phyloP scores from a whole-genome alignment of 257 asterid species.

The Nicotiana benthamiana region DNA sequence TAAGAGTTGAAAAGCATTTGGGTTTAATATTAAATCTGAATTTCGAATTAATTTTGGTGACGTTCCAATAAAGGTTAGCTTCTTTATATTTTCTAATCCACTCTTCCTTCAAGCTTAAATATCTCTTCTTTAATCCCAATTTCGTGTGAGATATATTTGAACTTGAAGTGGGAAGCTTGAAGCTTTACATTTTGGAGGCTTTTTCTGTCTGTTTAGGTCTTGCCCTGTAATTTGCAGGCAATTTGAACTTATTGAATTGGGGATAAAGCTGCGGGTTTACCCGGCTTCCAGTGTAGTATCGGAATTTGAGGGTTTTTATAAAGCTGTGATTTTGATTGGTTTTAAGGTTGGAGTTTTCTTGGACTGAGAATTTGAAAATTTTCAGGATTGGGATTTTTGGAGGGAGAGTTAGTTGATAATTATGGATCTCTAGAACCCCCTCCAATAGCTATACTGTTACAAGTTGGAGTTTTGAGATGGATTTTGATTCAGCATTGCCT shows the following conservation, averaged over 20 bases:
- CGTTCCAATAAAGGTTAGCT: slow-evolving; percentile 12
- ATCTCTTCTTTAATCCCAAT: not conserved
- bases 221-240: slow-evolving; percentile 13
- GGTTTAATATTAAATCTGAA: slow-evolving; percentile 27
- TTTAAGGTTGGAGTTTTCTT: slow-evolving; percentile 7
- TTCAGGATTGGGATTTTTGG: slow-evolving; percentile 46
- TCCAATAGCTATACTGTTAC: slow-evolving; percentile 18
- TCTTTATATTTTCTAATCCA: slow-evolving; percentile 1
- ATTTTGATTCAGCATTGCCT: slow-evolving; percentile 29
- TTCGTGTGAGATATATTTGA: not conserved
- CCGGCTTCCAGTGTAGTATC: not conserved
- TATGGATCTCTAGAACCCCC: slow-evolving; percentile 46
- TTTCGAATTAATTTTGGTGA: slow-evolving; percentile 9
- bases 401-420: slow-evolving; percentile 52
- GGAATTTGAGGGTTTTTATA: not conserved
- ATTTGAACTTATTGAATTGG: slow-evolving; percentile 15
- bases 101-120: slow-evolving; percentile 4
- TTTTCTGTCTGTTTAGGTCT: slow-evolving; percentile 18
- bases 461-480: slow-evolving; percentile 42
- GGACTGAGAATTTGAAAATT: slow-evolving; percentile 31
- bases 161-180: slow-evolving; percentile 15
- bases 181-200: not conserved
- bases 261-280: slow-evolving; percentile 18
- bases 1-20: slow-evolving; percentile 22
- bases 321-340: slow-evolving; percentile 6